Base-by-base conservation (phyloP, 148 eudicot genomes). In the Persicaria maculosa region DNA sequence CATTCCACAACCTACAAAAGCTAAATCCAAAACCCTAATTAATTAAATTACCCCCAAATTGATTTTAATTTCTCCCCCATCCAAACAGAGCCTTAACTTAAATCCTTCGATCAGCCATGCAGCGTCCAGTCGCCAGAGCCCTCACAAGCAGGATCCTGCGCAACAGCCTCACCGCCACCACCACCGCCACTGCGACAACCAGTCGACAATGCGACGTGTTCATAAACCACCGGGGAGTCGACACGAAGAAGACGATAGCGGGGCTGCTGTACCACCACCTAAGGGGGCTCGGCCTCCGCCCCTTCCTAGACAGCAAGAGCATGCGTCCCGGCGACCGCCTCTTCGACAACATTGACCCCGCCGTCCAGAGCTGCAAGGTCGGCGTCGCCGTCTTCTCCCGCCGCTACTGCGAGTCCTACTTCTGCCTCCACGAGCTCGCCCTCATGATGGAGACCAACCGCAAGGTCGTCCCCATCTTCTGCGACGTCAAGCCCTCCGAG, bases 401-500 rank as follows among this genome's bases (percentile, higher is more conserved):
- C 3, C 77, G 81, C 3, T 90, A 90, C 68, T 86, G 91, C 48
- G 85, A 90, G 11, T 86, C 92, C 0, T 86, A 88, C 67, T 90
- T 85, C 68, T 90, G 92, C 68, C 73, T 90, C 68, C 92, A 90
- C 79, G 96, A 90, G 64, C 84, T 90, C 54, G 77, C 86, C 0
- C 72, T 86, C 7, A 85, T 90, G 82, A 82, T 80, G 79, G 87
- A 90, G 74, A 65, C 64, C 17, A 79, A 80, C 47, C 86, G 85
- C 68, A 86, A 72, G 46, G 80, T 90, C 0, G 76, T 90, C 12
- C 96, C 92, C 11, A 80, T 90, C 19, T 90, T 90, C 72, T 85
- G 88, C 44, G 88, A 90, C 17, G 84, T 90, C 0, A 88, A 88
- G 58, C 96, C 96, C 0, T 88, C 92, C 20, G 92, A 90, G 79